These are phyloP conservation scores for Pythium angustatum DNA, from an alignment of 352 stramenopile genomes.

Conservation along the genomic window DNA sequence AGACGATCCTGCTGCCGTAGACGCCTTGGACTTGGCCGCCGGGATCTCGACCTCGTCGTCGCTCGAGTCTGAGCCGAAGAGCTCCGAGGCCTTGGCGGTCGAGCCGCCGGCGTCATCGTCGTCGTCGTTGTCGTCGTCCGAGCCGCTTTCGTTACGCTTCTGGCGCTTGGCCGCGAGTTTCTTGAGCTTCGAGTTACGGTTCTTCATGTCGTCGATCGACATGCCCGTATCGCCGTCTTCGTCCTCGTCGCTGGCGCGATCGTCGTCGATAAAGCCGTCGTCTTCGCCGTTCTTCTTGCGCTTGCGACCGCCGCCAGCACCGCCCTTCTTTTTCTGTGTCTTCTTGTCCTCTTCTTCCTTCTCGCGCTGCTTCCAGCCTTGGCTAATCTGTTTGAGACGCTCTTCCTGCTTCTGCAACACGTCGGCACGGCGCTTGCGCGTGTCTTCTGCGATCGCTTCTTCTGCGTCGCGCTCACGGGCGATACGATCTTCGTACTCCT, in stretches of 20 bases:
- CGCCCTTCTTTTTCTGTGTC: slow-evolving; percentile 49
- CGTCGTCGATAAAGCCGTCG: slow-evolving; percentile 65
- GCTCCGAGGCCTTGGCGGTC: slow-evolving; percentile 44
- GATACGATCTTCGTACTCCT: slow-evolving; percentile 80
- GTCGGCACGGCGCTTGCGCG: slow-evolving; percentile 59
- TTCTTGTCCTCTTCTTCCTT: slow-evolving; percentile 85
- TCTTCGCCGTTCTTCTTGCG: slow-evolving; percentile 68
- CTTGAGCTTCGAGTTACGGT: slow-evolving; percentile 86
- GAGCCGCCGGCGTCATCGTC: slow-evolving; percentile 5
- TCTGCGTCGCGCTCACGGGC: slow-evolving; percentile 62
- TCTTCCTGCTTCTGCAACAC: slow-evolving; percentile 84
- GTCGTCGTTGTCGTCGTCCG: slow-evolving; percentile 66
- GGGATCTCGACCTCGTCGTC: slow-evolving; percentile 36
- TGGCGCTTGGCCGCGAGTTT: slow-evolving; percentile 84
- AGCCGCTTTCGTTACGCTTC: slow-evolving; percentile 59
- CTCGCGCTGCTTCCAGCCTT: slow-evolving; percentile 83
- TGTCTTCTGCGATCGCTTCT: slow-evolving; percentile 54
- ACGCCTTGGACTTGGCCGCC: slow-evolving; percentile 23
- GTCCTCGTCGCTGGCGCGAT: slow-evolving; percentile 65
- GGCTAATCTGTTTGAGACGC: slow-evolving; percentile 74
- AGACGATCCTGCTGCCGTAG: neutral
- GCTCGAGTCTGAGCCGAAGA: slow-evolving; percentile 87
- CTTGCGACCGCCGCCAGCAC: slow-evolving; percentile 37
- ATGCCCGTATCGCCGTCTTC: slow-evolving; percentile 60
- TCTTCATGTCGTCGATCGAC: slow-evolving; percentile 91